Conservation (phyloP, 345 rosid genomes). For the Raphanus sativus region DNA sequence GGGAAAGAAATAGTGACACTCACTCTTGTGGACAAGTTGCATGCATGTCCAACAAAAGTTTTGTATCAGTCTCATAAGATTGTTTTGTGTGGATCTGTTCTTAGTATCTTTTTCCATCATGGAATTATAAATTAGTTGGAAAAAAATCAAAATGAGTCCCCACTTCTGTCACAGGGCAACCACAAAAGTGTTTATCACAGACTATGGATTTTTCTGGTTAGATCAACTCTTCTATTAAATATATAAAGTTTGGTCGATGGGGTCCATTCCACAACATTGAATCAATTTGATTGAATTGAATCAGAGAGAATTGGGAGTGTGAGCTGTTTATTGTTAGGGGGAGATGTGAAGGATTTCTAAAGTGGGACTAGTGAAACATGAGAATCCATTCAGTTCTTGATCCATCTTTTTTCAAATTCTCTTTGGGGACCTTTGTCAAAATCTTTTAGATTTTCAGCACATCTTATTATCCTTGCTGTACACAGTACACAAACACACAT, state of each 20-base stretch:
- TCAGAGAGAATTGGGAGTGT: background rate
- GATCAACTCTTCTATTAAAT: no score
- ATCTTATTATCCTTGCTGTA: background rate
- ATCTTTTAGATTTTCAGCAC: background rate
- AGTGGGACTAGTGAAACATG: constrained; percentile 27
- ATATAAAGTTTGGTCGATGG: constrained; percentile 1
- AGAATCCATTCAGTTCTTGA: constrained; percentile 16
- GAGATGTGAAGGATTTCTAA: constrained; percentile 28
- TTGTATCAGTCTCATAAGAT: constrained; percentile 18
- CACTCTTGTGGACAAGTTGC: constrained; percentile 5
- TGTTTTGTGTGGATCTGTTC: background rate
- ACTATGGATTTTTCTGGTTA: background rate
- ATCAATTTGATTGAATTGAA: background rate
- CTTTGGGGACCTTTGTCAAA: constrained; percentile 6
- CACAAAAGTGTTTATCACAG: background rate
- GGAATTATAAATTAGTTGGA: background rate
- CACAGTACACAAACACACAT: background rate
- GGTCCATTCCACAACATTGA: background rate
- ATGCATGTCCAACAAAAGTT: constrained; percentile 16
- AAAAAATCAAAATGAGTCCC: background rate
- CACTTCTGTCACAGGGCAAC: constrained; percentile 1
- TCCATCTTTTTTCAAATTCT: constrained; percentile 18
- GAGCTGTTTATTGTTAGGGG: constrained; percentile 22
- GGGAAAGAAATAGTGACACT: background rate
- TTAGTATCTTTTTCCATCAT: background rate